These are phyloP conservation scores for Lachancea fermentati DNA, from an alignment of 805 yeast genomes.

Conservation along the genomic window DNA sequence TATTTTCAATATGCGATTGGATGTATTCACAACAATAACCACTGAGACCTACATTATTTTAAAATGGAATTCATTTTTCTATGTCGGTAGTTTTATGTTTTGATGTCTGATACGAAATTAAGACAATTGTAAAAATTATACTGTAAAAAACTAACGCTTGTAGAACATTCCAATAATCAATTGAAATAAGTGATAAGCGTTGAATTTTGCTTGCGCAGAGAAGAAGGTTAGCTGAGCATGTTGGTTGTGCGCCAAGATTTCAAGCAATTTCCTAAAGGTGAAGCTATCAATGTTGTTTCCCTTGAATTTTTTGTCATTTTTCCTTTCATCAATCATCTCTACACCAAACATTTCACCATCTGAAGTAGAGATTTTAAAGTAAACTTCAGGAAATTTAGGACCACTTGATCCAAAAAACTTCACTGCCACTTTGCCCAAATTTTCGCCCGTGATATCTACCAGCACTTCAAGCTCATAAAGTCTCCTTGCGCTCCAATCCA, in stretches of 20 bases:
- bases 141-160: background rate
- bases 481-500: conserved; percentile 71
- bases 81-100: too few species aligned
- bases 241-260: conserved; percentile 64
- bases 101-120: too few species aligned
- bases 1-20: too few species aligned
- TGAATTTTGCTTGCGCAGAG: conserved; percentile 61
- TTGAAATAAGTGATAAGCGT: conserved; percentile 60
- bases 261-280: conserved; percentile 65
- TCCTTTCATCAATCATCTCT: conserved; percentile 42
- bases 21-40: too few species aligned
- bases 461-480: conserved; percentile 69
- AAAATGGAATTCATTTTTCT: too few species aligned
- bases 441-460: conserved; percentile 51
- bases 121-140: too few species aligned
- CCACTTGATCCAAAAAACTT: conserved; percentile 37
- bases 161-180: conserved; percentile 67
- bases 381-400: conserved; percentile 58
- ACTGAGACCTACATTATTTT: too few species aligned
- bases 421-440: conserved; percentile 34
- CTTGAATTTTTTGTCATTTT: conserved; percentile 17
- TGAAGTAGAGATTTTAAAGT: conserved; percentile 68
- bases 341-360: conserved; percentile 64
- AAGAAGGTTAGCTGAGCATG: conserved; percentile 49
- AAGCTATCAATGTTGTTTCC: conserved; percentile 42